Percentiles rank a stretch among this genome's conserved stretches.
These are phyloP conservation scores for Fusarium camptoceras DNA, from an alignment of 2,329 filamentous ascomycete genomes.

Conservation along the genomic window DNA sequence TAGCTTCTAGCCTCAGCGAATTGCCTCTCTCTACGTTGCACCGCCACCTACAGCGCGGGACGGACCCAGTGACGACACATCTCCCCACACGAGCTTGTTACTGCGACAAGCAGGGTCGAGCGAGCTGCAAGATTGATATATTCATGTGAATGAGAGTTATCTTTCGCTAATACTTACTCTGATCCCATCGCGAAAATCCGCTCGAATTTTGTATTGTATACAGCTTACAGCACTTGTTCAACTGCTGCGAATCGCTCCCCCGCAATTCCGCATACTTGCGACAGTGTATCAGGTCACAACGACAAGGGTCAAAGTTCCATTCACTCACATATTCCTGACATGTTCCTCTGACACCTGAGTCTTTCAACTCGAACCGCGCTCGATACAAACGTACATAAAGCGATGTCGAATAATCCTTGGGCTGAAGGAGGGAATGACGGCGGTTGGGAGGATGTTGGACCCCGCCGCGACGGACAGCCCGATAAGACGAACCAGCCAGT, in stretches of 20 bases:
- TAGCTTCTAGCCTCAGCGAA: conserved; percentile 15
- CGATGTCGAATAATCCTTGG: conserved; percentile 45
- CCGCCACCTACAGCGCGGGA: conserved; percentile 38
- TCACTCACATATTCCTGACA: conserved; percentile 8
- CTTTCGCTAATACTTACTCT: background rate
- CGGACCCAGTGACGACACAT: conserved; percentile 45
- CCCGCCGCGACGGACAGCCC: conserved; percentile 26
- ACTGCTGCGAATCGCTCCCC: conserved; percentile 28
- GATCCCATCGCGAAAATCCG: background rate
- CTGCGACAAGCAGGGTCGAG: conserved; percentile 16
- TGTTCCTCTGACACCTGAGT: conserved; percentile 23
- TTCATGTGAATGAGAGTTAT: background rate
- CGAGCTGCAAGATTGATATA: conserved; percentile 5
- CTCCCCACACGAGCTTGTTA: conserved; percentile 32
- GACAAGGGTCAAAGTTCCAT: conserved; percentile 3
- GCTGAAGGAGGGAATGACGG: conserved; percentile 37
- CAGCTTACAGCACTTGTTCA: conserved; percentile 13
- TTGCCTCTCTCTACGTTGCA: conserved; percentile 23
- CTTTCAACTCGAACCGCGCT: conserved; percentile 3
- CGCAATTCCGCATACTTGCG: conserved; percentile 23
- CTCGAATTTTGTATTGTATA: conserved; percentile 19
- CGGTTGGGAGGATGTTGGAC: conserved; percentile 43
- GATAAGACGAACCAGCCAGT: conserved; percentile 33
- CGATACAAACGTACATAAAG: background rate
- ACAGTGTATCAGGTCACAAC: conserved; percentile 24